Base-by-base conservation (phyloP, 352 stramenopile genomes). In the Phytophthora sojae region DNA sequence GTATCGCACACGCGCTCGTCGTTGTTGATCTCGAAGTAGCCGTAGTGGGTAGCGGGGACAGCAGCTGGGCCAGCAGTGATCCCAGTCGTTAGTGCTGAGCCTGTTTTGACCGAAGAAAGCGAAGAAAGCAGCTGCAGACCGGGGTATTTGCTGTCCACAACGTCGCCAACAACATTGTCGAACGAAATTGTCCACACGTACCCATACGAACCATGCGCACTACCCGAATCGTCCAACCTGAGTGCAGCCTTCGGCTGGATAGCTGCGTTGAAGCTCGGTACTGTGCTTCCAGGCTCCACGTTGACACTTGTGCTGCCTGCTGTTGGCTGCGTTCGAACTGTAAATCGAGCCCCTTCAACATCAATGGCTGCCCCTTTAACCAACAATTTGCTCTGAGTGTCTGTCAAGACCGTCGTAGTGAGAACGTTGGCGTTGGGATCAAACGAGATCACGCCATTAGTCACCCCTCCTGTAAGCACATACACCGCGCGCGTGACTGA, bases 181-280 rank as follows among this genome's bases (percentile, higher is more conserved):
- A 94, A 95, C 0, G 80, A 82, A 54, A 95, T 84, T 0, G 77
- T 85, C 88, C 88, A 95, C 49, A 83, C 65, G 58, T 94, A 95
- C 4, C 88, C 88, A 47, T 67, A 80, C 2, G 86, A 65, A 0
- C 88, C 84, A 3, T 47, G 50, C 39, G 79, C 67, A 19, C 53
- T 78, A 2, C 87, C 85, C 17, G 67, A 72, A 0, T 39, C 17
- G 54, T 95, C 86, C 0, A 86, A 12, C 29, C 77, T 80, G 2
- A 94, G 56, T 17, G 91, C 21, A 19, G 66, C 17, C 39, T 19
- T 49, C 6, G 39, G 39, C 17, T 49, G 39, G 6, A 49, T 7
- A 17, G 14, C 63, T 7, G 32, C 60, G 21, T 82, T 76, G 54
- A 83, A 90, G 32, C 58, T 61, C 1, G 14, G 29, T 1, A 81